A percentile compares a stretch with the other conserved stretches of the same genome.
Conservation (phyloP, 1,284 basidiomycete species). For the Cryptococcus sp. region DNA sequence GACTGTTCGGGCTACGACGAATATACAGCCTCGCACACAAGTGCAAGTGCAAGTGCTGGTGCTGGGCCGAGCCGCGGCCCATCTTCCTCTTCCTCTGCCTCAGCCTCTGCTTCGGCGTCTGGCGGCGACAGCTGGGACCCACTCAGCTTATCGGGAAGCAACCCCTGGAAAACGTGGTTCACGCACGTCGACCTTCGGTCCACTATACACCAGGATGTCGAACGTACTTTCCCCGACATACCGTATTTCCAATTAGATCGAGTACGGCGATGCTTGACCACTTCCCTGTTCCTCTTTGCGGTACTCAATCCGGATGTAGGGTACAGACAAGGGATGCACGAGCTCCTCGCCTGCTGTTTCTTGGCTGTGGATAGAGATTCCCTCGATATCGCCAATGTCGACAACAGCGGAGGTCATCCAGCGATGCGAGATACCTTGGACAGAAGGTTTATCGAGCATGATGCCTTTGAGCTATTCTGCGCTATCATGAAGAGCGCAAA, state of each 20-base stretch:
- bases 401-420: constrained; percentile 5
- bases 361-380: constrained; percentile 82
- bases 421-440: constrained; percentile 45
- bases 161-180: constrained; percentile 93
- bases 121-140: constrained; percentile 77
- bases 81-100: constrained; percentile 3
- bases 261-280: constrained; percentile 75
- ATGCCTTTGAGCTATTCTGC: constrained; percentile 78
- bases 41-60: too few species aligned
- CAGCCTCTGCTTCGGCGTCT: too few species aligned
- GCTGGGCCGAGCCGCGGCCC: constrained; percentile 1
- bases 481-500: constrained; percentile 73
- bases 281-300: constrained; percentile 80
- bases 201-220: constrained; percentile 86
- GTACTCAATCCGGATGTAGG: constrained; percentile 74
- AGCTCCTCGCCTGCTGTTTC: constrained; percentile 81
- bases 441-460: constrained; percentile 55
- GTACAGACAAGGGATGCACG: constrained; percentile 90
- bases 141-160: constrained; percentile 78
- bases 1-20: constrained; percentile 50
- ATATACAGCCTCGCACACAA: constrained; percentile 9
- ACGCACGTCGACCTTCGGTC: constrained; percentile 78
- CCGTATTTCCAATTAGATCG: constrained; percentile 74
- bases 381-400: constrained; percentile 39
- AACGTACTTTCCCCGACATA: constrained; percentile 92